These are phyloP conservation scores for Artemisia tridentata DNA, from an alignment of 129 eudicot species.

Conservation along the genomic window DNA sequence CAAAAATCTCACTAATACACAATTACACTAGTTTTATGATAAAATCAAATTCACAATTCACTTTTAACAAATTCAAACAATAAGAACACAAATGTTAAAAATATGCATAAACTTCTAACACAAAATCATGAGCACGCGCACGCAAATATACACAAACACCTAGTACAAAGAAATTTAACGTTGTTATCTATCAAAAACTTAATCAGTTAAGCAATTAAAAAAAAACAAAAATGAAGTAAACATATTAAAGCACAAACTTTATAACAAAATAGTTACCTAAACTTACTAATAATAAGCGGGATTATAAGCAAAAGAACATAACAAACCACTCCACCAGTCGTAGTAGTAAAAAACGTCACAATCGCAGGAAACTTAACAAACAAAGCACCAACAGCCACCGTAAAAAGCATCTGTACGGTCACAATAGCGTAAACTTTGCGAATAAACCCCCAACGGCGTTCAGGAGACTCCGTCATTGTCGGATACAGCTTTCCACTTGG, in stretches of 20 bases:
- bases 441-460: slow-evolving; percentile 78
- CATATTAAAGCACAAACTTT: no score
- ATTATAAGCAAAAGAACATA: slow-evolving; percentile 57
- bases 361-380: slow-evolving; percentile 58
- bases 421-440: slow-evolving; percentile 68
- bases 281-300: slow-evolving; percentile 65
- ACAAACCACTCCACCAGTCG: slow-evolving; percentile 51
- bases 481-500: slow-evolving; percentile 48
- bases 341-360: slow-evolving; percentile 46
- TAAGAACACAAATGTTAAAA: slow-evolving; percentile 27
- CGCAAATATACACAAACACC: not conserved
- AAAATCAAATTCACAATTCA: not conserved
- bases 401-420: slow-evolving; percentile 58
- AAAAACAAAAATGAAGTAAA: not conserved
- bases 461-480: slow-evolving; percentile 60
- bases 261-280: not conserved
- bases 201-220: no score
- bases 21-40: no score
- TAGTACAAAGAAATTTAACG: not conserved
- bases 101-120: slow-evolving; percentile 83
- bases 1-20: no score
- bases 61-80: no score
- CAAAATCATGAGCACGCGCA: slow-evolving; percentile 26
- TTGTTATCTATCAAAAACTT: no score
- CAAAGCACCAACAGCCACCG: slow-evolving; percentile 65